Base-by-base conservation (phyloP, 257 asterid species). In the Agastache rugosa region DNA sequence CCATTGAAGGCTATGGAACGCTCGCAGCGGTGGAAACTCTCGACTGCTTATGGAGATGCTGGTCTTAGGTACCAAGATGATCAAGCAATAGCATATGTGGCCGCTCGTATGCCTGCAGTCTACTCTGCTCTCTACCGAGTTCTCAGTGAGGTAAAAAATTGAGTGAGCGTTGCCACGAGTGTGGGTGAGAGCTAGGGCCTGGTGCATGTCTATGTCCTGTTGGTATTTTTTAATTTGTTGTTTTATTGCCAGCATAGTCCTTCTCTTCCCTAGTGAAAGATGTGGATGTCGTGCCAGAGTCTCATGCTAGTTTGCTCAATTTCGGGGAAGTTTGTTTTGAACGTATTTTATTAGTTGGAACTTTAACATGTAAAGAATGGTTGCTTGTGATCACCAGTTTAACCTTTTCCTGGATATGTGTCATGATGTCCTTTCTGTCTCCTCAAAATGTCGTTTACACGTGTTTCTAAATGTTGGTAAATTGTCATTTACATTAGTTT, bases 101-200 rank as follows among this genome's bases (percentile, higher is more conserved):
- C 97, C 1, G 86, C 97, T 66, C 97, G 99, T 19, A 92, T 94
- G 98, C 99, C 99, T 45, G 96, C 99, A 2, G 97, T 94, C 61
- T 90, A 87, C 81, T 87, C 96, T 10, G 96, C 98, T 29, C 87
- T 89, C 64, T 87, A 84, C 78, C 90, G 99, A 34, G 91, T 94
- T 62, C 91, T 94, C 61, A 86, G 86, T 72, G 99, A 94, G 98
- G 99, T 94, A 84, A 72, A 48, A 72, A 80, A 50, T 54, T 67
- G 72, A 55, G 63, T 51, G 58, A 9, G 51, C 20, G 4, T 63
- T 25, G 47, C 19, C 39, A 4, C 31, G 16, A 11, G 63, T 6
- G 63, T 19, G 44, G 58, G 14, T 44, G 73, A 41, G 77, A 34
- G 60, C 69, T 63, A 15, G 48, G 34, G 27, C 73, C 23, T 7